Evolutionary conservation across 768 basidiomycete genomes (phyloP).

Genomic region (Pleurotus cornucopiae): DNA sequence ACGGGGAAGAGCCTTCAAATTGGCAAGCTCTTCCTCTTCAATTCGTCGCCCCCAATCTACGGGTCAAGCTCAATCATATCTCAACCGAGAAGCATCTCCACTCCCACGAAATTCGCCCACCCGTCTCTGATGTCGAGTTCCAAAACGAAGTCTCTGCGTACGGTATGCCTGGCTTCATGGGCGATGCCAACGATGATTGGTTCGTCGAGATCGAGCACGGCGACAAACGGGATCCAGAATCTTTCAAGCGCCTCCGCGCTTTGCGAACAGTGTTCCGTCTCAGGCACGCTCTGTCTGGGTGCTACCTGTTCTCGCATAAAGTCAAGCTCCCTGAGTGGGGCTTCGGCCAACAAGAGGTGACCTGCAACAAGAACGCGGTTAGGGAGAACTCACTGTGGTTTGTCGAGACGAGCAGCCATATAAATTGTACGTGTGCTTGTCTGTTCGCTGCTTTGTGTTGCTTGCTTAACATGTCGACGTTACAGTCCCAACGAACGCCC

Average conservation of each 20-base stretch:
- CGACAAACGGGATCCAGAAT: slow-evolving; percentile 59
- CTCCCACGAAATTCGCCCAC: slow-evolving; percentile 92
- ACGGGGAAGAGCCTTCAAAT: slow-evolving; percentile 31
- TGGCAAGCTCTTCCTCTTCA: slow-evolving; percentile 52
- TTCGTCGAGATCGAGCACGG: slow-evolving; percentile 80
- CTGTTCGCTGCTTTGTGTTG: slow-evolving; percentile 33
- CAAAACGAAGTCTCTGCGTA: slow-evolving; percentile 98
- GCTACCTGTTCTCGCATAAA: slow-evolving; percentile 97
- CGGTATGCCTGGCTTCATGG: slow-evolving; percentile 78
- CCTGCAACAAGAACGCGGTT: slow-evolving; percentile 97
- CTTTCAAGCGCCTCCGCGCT: slow-evolving; percentile 69
- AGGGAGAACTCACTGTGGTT: slow-evolving; percentile 90
- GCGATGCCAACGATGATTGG: slow-evolving; percentile 95
- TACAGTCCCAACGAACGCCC: slow-evolving; percentile 77
- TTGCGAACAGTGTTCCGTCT: slow-evolving; percentile 80
- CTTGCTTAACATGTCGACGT: slow-evolving; percentile 95
- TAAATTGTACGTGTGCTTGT: slow-evolving; percentile 48
- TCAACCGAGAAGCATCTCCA: slow-evolving; percentile 84
- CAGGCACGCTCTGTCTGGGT: slow-evolving; percentile 82
- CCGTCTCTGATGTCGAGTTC: slow-evolving; percentile 96
- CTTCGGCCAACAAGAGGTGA: slow-evolving; percentile 98
- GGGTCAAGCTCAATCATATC: slow-evolving; percentile 80
- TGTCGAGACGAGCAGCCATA: slow-evolving; percentile 82
- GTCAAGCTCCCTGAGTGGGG: slow-evolving; percentile 98
- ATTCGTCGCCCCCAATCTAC: slow-evolving; percentile 60